A percentile compares a stretch with the other conserved stretches of the same genome.
Evolutionary conservation across 805 yeast species (phyloP).

Genomic region (Suhomyces emberorum): DNA sequence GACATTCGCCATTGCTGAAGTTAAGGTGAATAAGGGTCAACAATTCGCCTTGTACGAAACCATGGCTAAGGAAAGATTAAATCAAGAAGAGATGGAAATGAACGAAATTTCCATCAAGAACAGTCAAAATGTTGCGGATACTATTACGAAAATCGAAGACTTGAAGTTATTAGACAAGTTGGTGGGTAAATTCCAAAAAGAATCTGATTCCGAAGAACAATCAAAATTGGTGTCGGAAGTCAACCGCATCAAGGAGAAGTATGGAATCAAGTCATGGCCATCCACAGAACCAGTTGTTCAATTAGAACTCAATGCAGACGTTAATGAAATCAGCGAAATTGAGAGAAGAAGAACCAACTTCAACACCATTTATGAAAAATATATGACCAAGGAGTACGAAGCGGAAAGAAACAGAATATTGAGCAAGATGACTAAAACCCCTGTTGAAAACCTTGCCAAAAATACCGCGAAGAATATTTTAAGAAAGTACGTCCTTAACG

Average conservation of each 20-base stretch:
- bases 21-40: constrained; percentile 84
- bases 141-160: constrained; percentile 35
- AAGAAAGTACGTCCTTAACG: constrained; percentile 56
- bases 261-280: constrained; percentile 41
- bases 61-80: constrained; percentile 66
- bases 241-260: constrained; percentile 34
- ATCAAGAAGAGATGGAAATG: constrained; percentile 60
- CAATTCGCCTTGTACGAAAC: constrained; percentile 78
- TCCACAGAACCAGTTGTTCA: constrained; percentile 36
- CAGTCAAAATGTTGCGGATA: constrained; percentile 24
- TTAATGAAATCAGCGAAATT: constrained; percentile 24
- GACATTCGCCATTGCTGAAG: constrained; percentile 88
- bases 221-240: constrained; percentile 27
- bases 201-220: constrained; percentile 18
- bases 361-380: constrained; percentile 26
- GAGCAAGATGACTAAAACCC: constrained; percentile 23
- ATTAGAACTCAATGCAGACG: constrained; percentile 27
- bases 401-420: constrained; percentile 27
- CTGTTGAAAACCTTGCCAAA: constrained; percentile 42
- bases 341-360: constrained; percentile 30
- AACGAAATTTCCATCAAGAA: constrained; percentile 52
- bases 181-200: constrained; percentile 22
- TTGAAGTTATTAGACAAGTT: constrained; percentile 34
- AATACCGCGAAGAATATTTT: constrained; percentile 68
- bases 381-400: constrained; percentile 27